Evolutionary conservation across 2,329 filamentous ascomycete species (phyloP).

Genomic region (Biscogniauxia mediterranea): DNA sequence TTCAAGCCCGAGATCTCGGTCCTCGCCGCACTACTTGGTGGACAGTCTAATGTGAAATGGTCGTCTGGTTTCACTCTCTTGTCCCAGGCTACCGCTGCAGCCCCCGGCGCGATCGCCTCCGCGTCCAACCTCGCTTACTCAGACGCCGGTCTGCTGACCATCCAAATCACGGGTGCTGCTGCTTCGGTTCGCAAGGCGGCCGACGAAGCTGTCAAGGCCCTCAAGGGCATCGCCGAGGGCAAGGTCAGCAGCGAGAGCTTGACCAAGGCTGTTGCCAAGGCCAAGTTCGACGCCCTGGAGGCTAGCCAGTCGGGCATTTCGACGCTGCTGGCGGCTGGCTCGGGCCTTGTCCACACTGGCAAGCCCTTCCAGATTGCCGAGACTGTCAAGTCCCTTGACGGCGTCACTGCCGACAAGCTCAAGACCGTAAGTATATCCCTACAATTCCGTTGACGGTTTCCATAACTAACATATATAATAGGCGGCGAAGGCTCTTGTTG

Average conservation of each 20-base stretch:
- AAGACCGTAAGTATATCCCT: conserved; percentile 67
- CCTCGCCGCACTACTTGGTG: conserved; percentile 84
- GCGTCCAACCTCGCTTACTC: conserved; percentile 85
- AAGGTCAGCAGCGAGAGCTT: conserved; percentile 80
- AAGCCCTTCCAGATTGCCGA: conserved; percentile 82
- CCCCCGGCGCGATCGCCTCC: conserved; percentile 64
- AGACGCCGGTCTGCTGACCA: conserved; percentile 85
- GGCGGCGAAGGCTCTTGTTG: conserved; percentile 84
- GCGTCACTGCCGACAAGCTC: conserved; percentile 79
- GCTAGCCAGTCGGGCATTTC: conserved; percentile 73
- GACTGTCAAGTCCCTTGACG: conserved; percentile 74
- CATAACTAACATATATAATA: conserved; percentile 42
- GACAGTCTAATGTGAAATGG: conserved; percentile 93
- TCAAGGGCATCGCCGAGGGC: conserved; percentile 78
- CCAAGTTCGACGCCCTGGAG: conserved; percentile 89
- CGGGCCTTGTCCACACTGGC: conserved; percentile 76
- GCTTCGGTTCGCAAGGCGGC: conserved; percentile 71
- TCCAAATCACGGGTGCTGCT: conserved; percentile 76
- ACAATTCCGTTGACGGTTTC: conserved; percentile 2
- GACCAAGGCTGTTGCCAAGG: conserved; percentile 85
- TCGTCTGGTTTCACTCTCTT: conserved; percentile 88
- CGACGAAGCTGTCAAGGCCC: conserved; percentile 71
- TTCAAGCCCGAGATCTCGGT: conserved; percentile 91
- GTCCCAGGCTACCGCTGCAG: conserved; percentile 69
- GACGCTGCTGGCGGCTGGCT: conserved; percentile 79